phyloP scores from a whole-genome alignment of 768 basidiomycete species.

The Saitozyma sp. region DNA sequence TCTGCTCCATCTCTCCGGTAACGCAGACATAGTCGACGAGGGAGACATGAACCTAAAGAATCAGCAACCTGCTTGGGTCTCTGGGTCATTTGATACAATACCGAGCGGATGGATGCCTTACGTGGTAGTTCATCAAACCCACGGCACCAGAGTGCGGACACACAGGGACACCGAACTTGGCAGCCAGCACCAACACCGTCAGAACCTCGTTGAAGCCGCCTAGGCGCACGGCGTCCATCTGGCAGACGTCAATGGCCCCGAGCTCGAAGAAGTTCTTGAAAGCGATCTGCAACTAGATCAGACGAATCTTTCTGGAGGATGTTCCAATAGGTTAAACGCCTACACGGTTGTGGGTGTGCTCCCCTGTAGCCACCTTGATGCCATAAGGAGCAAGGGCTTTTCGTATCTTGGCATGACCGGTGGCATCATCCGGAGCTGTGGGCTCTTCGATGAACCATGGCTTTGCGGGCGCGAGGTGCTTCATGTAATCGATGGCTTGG shows the following conservation, averaged over 20 bases:
- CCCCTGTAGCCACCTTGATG: constrained; percentile 88
- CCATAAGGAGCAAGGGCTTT: constrained; percentile 70
- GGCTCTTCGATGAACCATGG: constrained; percentile 64
- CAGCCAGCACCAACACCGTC: constrained; percentile 79
- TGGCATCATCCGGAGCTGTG: constrained; percentile 81
- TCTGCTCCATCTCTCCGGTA: too few species aligned
- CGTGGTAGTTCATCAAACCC: too few species aligned
- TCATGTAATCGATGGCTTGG: constrained; percentile 80
- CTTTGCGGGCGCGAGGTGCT: constrained; percentile 67
- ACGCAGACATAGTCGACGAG: too few species aligned
- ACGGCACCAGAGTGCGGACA: constrained; percentile 92
- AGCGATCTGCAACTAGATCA: too few species aligned
- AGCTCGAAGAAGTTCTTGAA: constrained; percentile 84
- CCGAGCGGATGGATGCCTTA: too few species aligned
- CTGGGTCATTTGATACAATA: too few species aligned
- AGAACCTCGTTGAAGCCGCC: constrained; percentile 88
- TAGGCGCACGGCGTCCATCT: constrained; percentile 89
- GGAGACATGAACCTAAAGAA: too few species aligned
- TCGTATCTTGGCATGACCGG: constrained; percentile 59
- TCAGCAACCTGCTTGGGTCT: too few species aligned
- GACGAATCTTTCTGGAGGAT: too few species aligned
- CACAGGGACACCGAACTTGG: constrained; percentile 69
- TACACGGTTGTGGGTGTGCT: constrained; percentile 90
- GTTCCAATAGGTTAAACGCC: too few species aligned
- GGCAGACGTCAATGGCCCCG: constrained; percentile 86